phyloP scores from a whole-genome alignment of 176 grass and related monocot species.

The Ampelocalamus luodianensis region DNA sequence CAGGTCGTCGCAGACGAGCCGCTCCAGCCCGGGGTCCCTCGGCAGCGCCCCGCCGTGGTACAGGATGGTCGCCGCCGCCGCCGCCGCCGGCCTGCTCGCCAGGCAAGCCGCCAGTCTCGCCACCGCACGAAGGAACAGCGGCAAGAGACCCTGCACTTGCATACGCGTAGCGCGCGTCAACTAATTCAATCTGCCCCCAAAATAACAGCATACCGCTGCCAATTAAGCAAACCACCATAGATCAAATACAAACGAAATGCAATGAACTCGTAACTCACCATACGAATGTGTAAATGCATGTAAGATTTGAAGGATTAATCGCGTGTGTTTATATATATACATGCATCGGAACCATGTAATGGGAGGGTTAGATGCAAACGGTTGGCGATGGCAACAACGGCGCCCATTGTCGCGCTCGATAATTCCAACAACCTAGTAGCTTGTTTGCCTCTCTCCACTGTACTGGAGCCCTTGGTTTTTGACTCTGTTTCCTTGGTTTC shows the following conservation, averaged over 20 bases:
- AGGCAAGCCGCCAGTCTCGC: slow-evolving; percentile 58
- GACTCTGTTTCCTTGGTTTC: slow-evolving; percentile 4
- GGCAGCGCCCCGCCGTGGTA: slow-evolving; percentile 76
- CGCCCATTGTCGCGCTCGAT: slow-evolving; percentile 35
- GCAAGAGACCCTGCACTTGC: slow-evolving; percentile 44
- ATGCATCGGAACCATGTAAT: slow-evolving; percentile 22
- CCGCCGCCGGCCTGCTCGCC: slow-evolving; percentile 42
- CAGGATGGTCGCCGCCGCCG: slow-evolving; percentile 71
- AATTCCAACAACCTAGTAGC: background rate
- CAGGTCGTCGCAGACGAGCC: slow-evolving; percentile 66
- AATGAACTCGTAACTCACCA: background rate
- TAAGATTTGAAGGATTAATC: background rate
- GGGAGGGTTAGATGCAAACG: slow-evolving; percentile 11
- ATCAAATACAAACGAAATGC: too few relatives aligned
- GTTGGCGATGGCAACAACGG: slow-evolving; percentile 47
- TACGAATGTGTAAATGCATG: background rate
- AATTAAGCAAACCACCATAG: background rate
- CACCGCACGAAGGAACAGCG: slow-evolving; percentile 54
- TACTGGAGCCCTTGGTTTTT: slow-evolving; percentile 9
- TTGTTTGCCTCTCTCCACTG: too few relatives aligned
- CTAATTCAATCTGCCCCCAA: background rate
- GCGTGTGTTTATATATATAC: background rate
- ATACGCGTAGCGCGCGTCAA: too few relatives aligned
- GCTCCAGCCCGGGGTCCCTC: slow-evolving; percentile 58
- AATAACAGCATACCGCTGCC: too few relatives aligned